phyloP scores from a whole-genome alignment of 2,329 filamentous ascomycete genomes.

The Colletotrichum abscissum region DNA sequence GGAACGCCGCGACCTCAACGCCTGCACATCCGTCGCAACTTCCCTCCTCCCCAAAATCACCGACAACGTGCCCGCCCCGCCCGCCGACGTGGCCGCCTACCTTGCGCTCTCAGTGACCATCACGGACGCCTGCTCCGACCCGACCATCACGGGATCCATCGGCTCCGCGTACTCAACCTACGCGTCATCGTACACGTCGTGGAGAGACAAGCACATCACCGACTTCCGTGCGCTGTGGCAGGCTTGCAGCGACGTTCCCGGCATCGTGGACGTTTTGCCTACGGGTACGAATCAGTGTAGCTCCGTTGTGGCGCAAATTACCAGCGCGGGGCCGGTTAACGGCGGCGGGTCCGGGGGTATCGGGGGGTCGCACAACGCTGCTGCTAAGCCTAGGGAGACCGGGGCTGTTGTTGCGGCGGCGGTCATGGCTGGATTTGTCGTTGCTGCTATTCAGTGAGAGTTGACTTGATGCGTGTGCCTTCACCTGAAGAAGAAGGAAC shows the following conservation, averaged over 20 bases:
- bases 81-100: conserved; percentile 35
- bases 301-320: conserved; percentile 30
- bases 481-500: not conserved
- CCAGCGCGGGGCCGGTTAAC: conserved; percentile 22
- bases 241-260: conserved; percentile 45
- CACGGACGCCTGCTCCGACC: conserved; percentile 41
- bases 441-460: conserved; percentile 12
- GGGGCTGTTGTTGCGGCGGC: conserved; percentile 23
- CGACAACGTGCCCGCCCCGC: conserved; percentile 37
- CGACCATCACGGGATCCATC: conserved; percentile 41
- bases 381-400: conserved; percentile 17
- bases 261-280: conserved; percentile 21
- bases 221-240: conserved; percentile 38
- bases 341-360: not conserved
- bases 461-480: too few species aligned
- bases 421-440: conserved; percentile 20
- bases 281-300: conserved; percentile 23
- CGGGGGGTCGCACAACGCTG: not conserved
- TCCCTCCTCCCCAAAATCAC: conserved; percentile 38
- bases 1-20: conserved; percentile 25
- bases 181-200: conserved; percentile 38
- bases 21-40: conserved; percentile 35
- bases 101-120: conserved; percentile 38
- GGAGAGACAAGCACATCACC: conserved; percentile 37
- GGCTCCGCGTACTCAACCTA: conserved; percentile 42